A percentile compares a stretch with the other conserved stretches of the same genome.
Evolutionary conservation across 305 asterid genomes (phyloP).

Genomic region (Andrographis paniculata): DNA sequence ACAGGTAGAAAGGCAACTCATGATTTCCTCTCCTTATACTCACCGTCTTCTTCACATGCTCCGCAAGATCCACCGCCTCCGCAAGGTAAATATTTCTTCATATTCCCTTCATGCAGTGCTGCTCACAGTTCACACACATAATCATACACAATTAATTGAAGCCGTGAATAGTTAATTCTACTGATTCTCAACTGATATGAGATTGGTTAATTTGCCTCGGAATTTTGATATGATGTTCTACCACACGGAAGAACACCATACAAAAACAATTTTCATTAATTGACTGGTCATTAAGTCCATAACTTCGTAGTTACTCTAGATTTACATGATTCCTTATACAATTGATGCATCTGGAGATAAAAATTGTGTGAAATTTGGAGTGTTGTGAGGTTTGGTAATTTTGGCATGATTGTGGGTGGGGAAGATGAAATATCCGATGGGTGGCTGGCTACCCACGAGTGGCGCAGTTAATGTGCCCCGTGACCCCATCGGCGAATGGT

Average conservation of each 20-base stretch:
- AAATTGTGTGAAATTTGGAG: background rate
- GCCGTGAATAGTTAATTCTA: too few species aligned
- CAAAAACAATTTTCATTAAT: too few species aligned
- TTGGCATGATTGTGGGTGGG: slow-evolving; percentile 32
- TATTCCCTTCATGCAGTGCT: slow-evolving; percentile 19
- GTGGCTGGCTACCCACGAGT: slow-evolving; percentile 41
- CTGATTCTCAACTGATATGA: too few species aligned
- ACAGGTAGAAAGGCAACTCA: slow-evolving; percentile 80
- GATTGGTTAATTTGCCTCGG: too few species aligned
- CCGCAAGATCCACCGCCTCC: slow-evolving; percentile 78
- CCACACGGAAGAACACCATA: too few species aligned
- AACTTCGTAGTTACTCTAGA: too few species aligned
- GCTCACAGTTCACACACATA: too few species aligned
- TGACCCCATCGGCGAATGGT: slow-evolving; percentile 67
- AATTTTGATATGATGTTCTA: too few species aligned
- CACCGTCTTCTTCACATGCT: slow-evolving; percentile 37
- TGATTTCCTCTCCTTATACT: slow-evolving; percentile 86
- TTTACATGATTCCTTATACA: too few species aligned
- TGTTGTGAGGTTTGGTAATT: slow-evolving; percentile 12
- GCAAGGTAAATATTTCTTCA: slow-evolving; percentile 32
- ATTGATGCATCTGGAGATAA: background rate
- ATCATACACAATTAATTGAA: too few species aligned
- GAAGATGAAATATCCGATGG: slow-evolving; percentile 28
- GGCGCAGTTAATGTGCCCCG: slow-evolving; percentile 80
- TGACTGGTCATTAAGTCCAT: too few species aligned